Evolutionary conservation across 768 basidiomycete genomes (phyloP), one percentile per base, ranked within the genome.

Genomic region (Rhodotorula sphaerocarpa): DNA sequence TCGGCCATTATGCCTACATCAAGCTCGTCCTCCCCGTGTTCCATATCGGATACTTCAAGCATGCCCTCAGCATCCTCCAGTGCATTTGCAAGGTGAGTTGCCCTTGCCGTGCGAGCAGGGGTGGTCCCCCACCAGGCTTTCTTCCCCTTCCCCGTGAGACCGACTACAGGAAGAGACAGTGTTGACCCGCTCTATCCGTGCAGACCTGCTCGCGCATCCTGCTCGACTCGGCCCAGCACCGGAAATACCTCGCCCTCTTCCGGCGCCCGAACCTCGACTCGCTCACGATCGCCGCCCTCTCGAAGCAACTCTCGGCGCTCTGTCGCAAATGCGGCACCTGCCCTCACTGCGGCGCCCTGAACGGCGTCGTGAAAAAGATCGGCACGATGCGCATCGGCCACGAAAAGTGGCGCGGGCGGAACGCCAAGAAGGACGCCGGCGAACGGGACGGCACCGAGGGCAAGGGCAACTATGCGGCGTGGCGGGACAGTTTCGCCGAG

Each of bases 1-100:
- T 95, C 28, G 95, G 95, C 2, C 95, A 99, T 75, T 97, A 95
- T 74, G 92, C 92, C 7, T 97, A 97, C 77, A 96, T 99, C 78
- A 96, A 95, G 76, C 81, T 99, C 46, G 84, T 86, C 36, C 84
- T 99, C 25, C 95, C 95, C 0, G 92, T 97, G 25, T 99, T 97
- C 75, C 95, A 99, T 74, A 90, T 97, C 59, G 95, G 95, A 11
- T 99, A 90, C 76, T 97, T 99, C 79, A 88, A 91, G 74, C 91
- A 96, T 70, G 89, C 87, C 23, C 90, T 97, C 62, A 82, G 82
- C 30, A 86, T 97, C 67, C 81, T 97, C 2, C 95, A 97, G 73
- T 87, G 87, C 70, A 91, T 97, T 68, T 99, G 95, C 82, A 99
- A 99, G 79, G 92, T 90, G 65, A 57, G 80, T 70, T 47, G 6